Percentiles rank a stretch among this genome's conserved stretches.
These are phyloP conservation scores for Cladosporium velox DNA, from an alignment of 2,329 filamentous ascomycete genomes.

Conservation along the genomic window DNA sequence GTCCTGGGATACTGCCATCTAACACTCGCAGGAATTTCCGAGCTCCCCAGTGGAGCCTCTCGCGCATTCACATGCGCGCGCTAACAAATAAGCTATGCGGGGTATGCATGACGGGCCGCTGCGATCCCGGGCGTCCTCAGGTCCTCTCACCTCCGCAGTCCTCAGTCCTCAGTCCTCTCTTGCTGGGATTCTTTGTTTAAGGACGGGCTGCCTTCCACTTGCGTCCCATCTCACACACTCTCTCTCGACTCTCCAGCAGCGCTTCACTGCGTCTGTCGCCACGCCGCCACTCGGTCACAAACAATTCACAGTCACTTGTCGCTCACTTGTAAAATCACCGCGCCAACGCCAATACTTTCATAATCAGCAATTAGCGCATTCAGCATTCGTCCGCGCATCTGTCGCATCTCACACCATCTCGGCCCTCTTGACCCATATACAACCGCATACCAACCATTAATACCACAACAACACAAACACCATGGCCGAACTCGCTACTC, in stretches of 20 bases:
- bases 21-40: slow-evolving; percentile 18
- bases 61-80: slow-evolving; percentile 7
- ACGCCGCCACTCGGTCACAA: not conserved
- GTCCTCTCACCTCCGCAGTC: not conserved
- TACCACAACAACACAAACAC: slow-evolving; percentile 23
- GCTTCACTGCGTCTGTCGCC: slow-evolving; percentile 34
- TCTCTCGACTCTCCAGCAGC: slow-evolving; percentile 28
- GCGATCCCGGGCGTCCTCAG: not conserved
- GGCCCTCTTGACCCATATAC: not conserved
- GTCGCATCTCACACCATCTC: slow-evolving; percentile 11
- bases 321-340: not conserved
- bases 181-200: slow-evolving; percentile 9
- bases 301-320: not conserved
- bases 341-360: not conserved
- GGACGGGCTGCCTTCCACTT: not conserved
- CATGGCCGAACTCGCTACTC: slow-evolving; percentile 65
- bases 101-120: not conserved
- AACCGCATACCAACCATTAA: not conserved
- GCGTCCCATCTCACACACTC: slow-evolving; percentile 9
- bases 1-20: too few relatives aligned
- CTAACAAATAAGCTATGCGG: not conserved
- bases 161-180: not conserved
- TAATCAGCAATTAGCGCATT: not conserved
- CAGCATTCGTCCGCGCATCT: not conserved
- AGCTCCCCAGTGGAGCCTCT: slow-evolving; percentile 17